Evolutionary conservation across 352 stramenopile species (phyloP).

Genomic region (Pythium oligandrum): DNA sequence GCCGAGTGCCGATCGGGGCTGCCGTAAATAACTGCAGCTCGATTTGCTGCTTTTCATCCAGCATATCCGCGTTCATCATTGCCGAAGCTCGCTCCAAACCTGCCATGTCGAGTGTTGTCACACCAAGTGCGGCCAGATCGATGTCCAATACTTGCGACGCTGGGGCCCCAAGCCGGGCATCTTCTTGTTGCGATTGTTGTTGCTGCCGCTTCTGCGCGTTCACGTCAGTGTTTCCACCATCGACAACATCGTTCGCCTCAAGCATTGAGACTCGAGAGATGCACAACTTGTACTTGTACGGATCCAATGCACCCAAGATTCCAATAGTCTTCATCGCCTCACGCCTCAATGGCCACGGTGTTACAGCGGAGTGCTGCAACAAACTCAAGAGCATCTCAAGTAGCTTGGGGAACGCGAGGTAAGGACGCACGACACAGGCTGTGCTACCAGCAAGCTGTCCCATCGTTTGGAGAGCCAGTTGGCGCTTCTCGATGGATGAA

Average conservation of each 20-base stretch:
- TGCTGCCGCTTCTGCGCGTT: conserved; percentile 13
- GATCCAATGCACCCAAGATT: conserved; percentile 94
- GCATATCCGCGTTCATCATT: conserved; percentile 42
- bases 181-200: no score
- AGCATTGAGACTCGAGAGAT: conserved; percentile 62
- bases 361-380: conserved; percentile 87
- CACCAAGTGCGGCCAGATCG: neutral
- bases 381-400: conserved; percentile 93
- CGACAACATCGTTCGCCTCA: conserved; percentile 48
- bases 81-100: conserved; percentile 51
- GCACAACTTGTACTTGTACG: conserved; percentile 92
- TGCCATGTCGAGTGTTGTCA: conserved; percentile 9
- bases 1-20: conserved; percentile 78
- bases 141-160: neutral
- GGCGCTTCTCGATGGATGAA: conserved; percentile 92
- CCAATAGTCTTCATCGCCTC: conserved; percentile 97
- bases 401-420: conserved; percentile 95
- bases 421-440: conserved; percentile 92
- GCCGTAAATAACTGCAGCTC: conserved; percentile 83
- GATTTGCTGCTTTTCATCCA: conserved; percentile 87
- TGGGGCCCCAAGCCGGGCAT: neutral
- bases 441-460: conserved; percentile 93
- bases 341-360: conserved; percentile 89
- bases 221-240: conserved; percentile 40
- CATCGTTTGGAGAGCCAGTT: conserved; percentile 94